These are phyloP conservation scores for Diversispora epigaea DNA, from an alignment of 192 early-diverging fungal genomes.

Conservation along the genomic window DNA sequence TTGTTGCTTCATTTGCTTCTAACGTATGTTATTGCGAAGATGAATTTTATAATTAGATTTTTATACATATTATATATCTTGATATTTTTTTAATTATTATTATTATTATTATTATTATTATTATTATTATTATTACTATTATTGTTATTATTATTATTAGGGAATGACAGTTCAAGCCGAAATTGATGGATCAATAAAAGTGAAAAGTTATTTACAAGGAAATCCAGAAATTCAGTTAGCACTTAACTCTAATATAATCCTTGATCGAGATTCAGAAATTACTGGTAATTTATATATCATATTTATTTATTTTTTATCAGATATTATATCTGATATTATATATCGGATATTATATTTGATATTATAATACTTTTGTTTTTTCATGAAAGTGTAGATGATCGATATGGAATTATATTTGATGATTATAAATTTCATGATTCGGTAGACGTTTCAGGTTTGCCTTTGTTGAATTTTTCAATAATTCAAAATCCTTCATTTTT, in stretches of 20 bases:
- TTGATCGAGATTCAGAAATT: neutral
- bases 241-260: neutral
- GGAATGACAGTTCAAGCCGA: slow-evolving; percentile 30
- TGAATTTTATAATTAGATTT: too few species aligned
- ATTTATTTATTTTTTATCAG: neutral
- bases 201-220: slow-evolving; percentile 21
- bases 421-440: slow-evolving; percentile 30
- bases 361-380: neutral
- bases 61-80: too few species aligned
- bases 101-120: neutral
- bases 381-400: slow-evolving; percentile 1
- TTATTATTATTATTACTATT: too few species aligned
- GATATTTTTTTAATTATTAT: neutral
- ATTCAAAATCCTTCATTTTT: neutral
- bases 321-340: neutral
- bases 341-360: neutral
- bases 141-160: neutral
- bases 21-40: slow-evolving; percentile 1
- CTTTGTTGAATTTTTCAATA: neutral
- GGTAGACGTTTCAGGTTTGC: slow-evolving; percentile 12
- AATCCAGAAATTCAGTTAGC: slow-evolving; percentile 16
- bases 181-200: slow-evolving; percentile 21
- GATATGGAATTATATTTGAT: slow-evolving; percentile 13
- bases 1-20: slow-evolving; percentile 15
- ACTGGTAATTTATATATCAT: neutral